A percentile compares a stretch with the other conserved stretches of the same genome.
These are phyloP conservation scores for Penicillium crustosum DNA, from an alignment of 2,329 filamentous ascomycete genomes.

Conservation along the genomic window DNA sequence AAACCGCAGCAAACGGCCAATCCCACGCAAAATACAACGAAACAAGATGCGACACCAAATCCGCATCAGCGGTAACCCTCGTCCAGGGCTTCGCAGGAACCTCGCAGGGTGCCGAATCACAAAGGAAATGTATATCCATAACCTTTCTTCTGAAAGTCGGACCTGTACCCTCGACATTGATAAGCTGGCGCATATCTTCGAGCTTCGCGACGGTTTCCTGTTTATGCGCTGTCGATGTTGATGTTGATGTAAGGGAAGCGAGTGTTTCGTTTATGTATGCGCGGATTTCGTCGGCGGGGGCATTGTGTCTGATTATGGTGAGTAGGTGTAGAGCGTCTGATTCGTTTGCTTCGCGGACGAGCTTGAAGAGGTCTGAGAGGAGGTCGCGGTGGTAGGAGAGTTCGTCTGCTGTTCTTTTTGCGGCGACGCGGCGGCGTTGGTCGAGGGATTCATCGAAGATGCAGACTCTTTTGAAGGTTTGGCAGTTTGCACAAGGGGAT, in stretches of 20 bases:
- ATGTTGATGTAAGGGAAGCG: neutral
- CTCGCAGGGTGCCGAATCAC: constrained; percentile 35
- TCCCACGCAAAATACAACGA: constrained; percentile 95
- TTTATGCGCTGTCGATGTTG: neutral
- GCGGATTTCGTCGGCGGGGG: constrained; percentile 38
- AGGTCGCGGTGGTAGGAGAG: constrained; percentile 42
- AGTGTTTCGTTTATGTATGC: constrained; percentile 36
- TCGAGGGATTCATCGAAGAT: constrained; percentile 63
- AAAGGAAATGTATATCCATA: constrained; percentile 45
- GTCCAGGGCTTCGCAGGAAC: constrained; percentile 66
- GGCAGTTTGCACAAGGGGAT: constrained; percentile 42
- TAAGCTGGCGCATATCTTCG: constrained; percentile 30
- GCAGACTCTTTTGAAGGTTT: constrained; percentile 36
- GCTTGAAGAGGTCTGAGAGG: constrained; percentile 37
- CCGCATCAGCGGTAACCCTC: constrained; percentile 70
- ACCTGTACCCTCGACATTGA: constrained; percentile 33
- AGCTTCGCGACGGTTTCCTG: constrained; percentile 26
- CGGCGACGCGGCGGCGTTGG: constrained; percentile 46
- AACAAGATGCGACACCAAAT: constrained; percentile 75
- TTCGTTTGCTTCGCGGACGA: constrained; percentile 37
- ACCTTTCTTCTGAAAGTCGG: constrained; percentile 39
- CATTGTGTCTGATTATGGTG: constrained; percentile 38
- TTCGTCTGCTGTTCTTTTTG: constrained; percentile 43
- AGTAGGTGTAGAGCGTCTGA: constrained; percentile 31
- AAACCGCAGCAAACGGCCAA: constrained; percentile 79